Conservation (phyloP, 305 asterid species). For the Fraxinus baroniana region DNA sequence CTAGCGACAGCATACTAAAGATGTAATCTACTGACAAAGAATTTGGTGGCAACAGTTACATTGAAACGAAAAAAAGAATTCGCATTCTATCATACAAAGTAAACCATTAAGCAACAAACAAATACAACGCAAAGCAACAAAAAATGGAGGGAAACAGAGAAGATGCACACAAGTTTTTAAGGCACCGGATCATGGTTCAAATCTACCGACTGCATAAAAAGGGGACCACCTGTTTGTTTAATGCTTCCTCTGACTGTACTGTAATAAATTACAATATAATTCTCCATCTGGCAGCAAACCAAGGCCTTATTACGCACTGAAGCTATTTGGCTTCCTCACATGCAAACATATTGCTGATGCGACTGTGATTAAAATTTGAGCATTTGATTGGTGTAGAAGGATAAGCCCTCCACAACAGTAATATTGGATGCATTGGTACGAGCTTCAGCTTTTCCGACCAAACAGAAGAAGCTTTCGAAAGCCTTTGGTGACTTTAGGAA, state of each 20-base stretch:
- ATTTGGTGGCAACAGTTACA: conserved; percentile 16
- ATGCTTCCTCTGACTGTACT: not conserved
- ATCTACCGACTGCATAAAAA: not conserved
- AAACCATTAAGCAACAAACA: conserved; percentile 26
- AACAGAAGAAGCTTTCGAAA: conserved; percentile 70
- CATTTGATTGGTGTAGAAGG: conserved; percentile 13
- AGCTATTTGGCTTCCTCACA: not conserved
- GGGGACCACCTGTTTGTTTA: conserved; percentile 1
- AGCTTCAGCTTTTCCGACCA: conserved; percentile 53
- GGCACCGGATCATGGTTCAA: conserved; percentile 9
- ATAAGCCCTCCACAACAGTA: not conserved
- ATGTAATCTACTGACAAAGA: not conserved
- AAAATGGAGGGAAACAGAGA: not conserved
- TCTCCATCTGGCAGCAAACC: conserved; percentile 10
- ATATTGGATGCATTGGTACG: conserved; percentile 1
- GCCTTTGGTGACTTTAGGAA: conserved; percentile 63
- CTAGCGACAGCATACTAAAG: not conserved
- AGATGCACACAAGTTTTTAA: not conserved
- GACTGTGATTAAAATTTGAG: conserved; percentile 7
- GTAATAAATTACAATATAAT: conserved; percentile 16
- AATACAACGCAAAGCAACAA: conserved; percentile 3
- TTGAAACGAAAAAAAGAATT: conserved; percentile 4
- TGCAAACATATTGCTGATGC: not conserved
- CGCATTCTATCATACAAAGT: conserved; percentile 18
- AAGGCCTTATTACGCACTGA: conserved; percentile 8